These are phyloP conservation scores for Entomortierella lignicola DNA, from an alignment of 192 early-diverging fungal species.

Conservation along the genomic window DNA sequence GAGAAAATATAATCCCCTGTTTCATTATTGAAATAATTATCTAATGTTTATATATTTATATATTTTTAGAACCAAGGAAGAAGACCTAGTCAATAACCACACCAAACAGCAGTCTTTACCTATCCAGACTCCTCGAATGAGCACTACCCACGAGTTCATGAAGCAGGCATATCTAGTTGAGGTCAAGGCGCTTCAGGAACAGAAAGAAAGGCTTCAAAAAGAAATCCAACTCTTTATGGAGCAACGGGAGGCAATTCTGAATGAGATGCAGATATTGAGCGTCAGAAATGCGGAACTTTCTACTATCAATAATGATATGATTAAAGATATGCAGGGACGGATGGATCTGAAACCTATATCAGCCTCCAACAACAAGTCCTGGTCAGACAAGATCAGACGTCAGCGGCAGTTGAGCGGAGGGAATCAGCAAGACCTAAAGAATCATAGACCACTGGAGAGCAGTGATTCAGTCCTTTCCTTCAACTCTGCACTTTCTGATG, in stretches of 20 bases:
- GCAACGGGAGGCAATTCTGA: constrained; percentile 61
- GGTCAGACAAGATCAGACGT: constrained; percentile 33
- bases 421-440: constrained; percentile 38
- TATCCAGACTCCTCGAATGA: constrained; percentile 38
- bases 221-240: constrained; percentile 58
- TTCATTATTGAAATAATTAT: too few species aligned
- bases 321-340: constrained; percentile 52
- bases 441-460: constrained; percentile 6
- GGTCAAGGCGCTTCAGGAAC: constrained; percentile 58
- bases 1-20: neutral
- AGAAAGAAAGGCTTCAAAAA: constrained; percentile 56
- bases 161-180: constrained; percentile 58
- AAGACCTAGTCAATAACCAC: constrained; percentile 7
- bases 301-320: constrained; percentile 67
- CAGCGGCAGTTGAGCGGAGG: constrained; percentile 46
- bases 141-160: constrained; percentile 56
- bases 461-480: constrained; percentile 33
- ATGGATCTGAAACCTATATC: neutral
- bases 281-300: constrained; percentile 65
- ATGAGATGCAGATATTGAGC: constrained; percentile 64
- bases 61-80: constrained; percentile 60
- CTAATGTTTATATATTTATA: neutral
- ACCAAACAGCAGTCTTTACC: constrained; percentile 12
- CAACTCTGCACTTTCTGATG: constrained; percentile 32
- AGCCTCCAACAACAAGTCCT: constrained; percentile 6